Evolutionary conservation across 2,329 filamentous ascomycete species (phyloP), one percentile per base, ranked within the genome.

Genomic region (Cylindrodendrum hubeiense): DNA sequence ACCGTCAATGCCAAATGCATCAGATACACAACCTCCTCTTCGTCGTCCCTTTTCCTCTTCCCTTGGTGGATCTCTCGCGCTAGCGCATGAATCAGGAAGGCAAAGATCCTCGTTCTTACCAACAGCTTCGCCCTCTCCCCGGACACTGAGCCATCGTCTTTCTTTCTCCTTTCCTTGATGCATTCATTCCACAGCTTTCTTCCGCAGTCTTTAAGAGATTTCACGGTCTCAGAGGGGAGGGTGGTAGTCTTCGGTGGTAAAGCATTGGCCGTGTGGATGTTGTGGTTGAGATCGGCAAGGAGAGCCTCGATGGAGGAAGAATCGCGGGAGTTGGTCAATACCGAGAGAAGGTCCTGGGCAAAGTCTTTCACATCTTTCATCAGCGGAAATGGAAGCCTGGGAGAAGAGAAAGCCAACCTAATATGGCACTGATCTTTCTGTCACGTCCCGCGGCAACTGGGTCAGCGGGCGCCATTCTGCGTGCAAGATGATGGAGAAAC

Each of bases 1-100:
- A 96, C 81, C 70, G 90, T 93, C 61, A 97, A 80, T 12, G 90
- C 90, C 69, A 93, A 80, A 73, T 87, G 90, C 75, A 93, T 82
- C 21, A 93, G 77, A 60, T 91, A 87, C 30, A 89, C 76, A 17
- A 84, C 74, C 65, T 85, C 81, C 41, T 74, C 78, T 47, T 72
- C 67, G 19, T 57, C 71, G 21, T 74, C 71, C 49, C 72, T 71
- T 22, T 65, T 73, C 44, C 66, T 73, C 49, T 66, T 71, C 57
- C 68, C 63, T 17, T 55, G 70, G 46, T 75, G 65, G 65, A 61
- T 78, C 73, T 71, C 86, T 81, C 62, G 86, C 3, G 70, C 87
- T 46, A 87, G 81, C 46, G 91, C 88, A 15, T 97, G 81, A 60
- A 95, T 78, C 15, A 90, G 79, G 72, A 93, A 94, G 0, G 92